Conservation (phyloP, 2,329 filamentous ascomycete genomes). For the Ophiostoma australiae region DNA sequence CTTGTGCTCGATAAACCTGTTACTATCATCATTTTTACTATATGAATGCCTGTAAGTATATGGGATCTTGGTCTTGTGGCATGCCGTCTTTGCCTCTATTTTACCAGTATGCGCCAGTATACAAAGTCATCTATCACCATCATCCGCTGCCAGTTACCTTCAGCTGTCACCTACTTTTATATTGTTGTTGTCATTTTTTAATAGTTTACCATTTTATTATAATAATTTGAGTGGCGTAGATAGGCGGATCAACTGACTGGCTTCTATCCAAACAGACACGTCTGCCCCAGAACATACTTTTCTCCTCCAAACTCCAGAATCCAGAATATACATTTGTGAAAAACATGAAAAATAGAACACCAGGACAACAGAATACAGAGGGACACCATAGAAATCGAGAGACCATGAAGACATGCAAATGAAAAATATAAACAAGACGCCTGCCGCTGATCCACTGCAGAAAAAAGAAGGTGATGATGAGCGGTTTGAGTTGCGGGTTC, state of each 20-base stretch:
- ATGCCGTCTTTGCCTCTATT: not conserved
- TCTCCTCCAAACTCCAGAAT: not conserved
- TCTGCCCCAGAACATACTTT: not conserved
- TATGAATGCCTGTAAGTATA: too few relatives aligned
- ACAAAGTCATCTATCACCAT: too few relatives aligned
- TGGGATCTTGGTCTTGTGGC: too few relatives aligned
- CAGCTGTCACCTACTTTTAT: too few relatives aligned
- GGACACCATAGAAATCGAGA: not conserved
- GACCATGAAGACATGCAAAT: not conserved
- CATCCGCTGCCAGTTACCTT: too few relatives aligned
- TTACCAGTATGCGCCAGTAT: too few relatives aligned
- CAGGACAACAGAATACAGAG: not conserved
- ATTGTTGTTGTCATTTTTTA: not conserved
- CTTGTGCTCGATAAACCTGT: too few relatives aligned
- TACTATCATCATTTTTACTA: too few relatives aligned
- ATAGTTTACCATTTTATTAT: not conserved
- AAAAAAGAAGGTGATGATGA: not conserved
- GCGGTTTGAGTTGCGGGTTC: not conserved
- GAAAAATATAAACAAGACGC: not conserved
- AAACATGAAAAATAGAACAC: not conserved
- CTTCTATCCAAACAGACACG: not conserved
- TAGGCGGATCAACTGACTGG: not conserved
- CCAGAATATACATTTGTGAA: not conserved
- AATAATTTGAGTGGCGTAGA: constrained; percentile 6
- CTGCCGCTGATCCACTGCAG: not conserved